Base-by-base conservation (phyloP, 2,329 filamentous ascomycete genomes). In the Calcarisporium arbuscula region DNA sequence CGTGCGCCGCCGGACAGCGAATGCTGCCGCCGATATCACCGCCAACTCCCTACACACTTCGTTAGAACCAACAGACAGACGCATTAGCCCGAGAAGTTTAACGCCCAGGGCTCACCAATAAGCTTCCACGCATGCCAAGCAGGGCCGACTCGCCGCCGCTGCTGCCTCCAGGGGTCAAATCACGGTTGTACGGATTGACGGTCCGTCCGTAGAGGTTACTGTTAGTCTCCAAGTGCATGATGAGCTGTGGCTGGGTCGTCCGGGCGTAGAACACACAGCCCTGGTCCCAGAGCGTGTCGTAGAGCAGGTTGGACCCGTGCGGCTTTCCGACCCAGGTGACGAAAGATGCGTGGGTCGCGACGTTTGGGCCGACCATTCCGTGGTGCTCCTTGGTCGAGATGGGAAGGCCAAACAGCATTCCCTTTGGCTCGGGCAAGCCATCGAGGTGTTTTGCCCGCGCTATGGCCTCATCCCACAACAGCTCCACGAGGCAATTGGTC, bases 131-230 rank as follows among this genome's bases (percentile, higher is more conserved):
- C 22, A 66, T 51, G 2, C 58, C 62, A 3, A 67, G 28, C 1
- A 67, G 43, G 1, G 65, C 62, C 1, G 52, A 56, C 35, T 66
- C 62, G 1, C 82, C 82, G 9, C 81, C 81, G 0, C 73, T 77
- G 8, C 70, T 76, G 3, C 82, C 82, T 5, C 82, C 82, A 0
- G 76, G 67, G 0, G 73, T 77, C 20, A 80, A 61, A 15, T 65
- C 58, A 1, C 73, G 65, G 39, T 82, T 82, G 37, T 70, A 62
- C 0, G 82, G 80, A 47, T 82, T 84, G 4, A 82, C 57, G 0
- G 74, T 75, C 21, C 73, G 67, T 2, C 78, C 79, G 37, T 72
- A 77, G 15, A 82, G 54, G 44, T 84, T 81, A 46, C 79, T 82
- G 26, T 70, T 66, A 4, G 68, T 73, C 48, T 83, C 80, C 23